A percentile compares a stretch with the other conserved stretches of the same genome.
Conservation (phyloP, 2,329 filamentous ascomycete genomes). For the Amphichorda felina region DNA sequence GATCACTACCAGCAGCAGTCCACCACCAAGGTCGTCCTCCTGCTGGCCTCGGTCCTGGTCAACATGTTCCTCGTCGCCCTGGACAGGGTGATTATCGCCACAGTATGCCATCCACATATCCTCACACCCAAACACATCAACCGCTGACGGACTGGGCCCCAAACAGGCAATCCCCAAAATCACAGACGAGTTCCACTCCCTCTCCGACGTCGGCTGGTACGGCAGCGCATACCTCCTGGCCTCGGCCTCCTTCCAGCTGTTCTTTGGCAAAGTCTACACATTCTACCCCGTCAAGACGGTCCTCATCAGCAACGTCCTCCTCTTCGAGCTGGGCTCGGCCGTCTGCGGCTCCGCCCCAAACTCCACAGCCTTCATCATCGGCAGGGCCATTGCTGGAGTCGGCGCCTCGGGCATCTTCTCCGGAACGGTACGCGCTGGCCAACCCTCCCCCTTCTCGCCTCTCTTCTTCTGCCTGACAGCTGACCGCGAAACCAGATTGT, state of each 20-base stretch:
- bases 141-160: no score
- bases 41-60: not conserved
- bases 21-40: not conserved
- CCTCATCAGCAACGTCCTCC: conserved; percentile 32
- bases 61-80: conserved; percentile 2
- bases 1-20: no score
- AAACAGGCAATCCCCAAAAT: conserved; percentile 3
- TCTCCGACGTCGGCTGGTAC: conserved; percentile 54
- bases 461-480: not conserved
- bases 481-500: no score
- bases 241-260: conserved; percentile 22
- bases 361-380: conserved; percentile 41
- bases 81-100: conserved; percentile 43
- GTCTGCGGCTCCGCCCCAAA: conserved; percentile 42
- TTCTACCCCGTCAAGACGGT: conserved; percentile 37
- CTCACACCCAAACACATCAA: no score
- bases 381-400: conserved; percentile 43
- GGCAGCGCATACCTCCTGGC: conserved; percentile 37
- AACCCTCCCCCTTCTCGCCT: not conserved
- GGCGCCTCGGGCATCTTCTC: conserved; percentile 43
- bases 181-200: conserved; percentile 11
- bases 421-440: not conserved
- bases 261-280: conserved; percentile 42
- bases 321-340: conserved; percentile 43
- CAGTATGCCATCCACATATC: no score